Conservation (phyloP, 805 yeast genomes). For the Metschnikowia baotianmanensis region DNA sequence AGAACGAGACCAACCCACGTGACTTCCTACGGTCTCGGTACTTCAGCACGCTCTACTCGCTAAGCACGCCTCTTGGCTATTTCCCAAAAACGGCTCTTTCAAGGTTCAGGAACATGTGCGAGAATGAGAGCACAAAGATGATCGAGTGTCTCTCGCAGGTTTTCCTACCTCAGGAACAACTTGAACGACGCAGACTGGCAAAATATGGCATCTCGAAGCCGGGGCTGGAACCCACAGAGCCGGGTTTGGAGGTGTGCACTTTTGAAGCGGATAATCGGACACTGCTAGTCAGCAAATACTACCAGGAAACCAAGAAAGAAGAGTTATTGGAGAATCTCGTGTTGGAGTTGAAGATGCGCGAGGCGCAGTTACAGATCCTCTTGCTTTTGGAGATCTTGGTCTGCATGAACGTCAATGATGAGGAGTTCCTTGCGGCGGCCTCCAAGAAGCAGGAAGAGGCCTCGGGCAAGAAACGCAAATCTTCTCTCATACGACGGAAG, state of each 20-base stretch:
- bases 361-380: constrained; percentile 54
- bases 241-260: constrained; percentile 13
- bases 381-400: constrained; percentile 46
- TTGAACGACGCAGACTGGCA: constrained; percentile 45
- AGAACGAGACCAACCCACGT: constrained; percentile 25
- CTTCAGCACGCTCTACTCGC: constrained; percentile 36
- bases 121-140: constrained; percentile 18
- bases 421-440: constrained; percentile 27
- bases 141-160: constrained; percentile 28
- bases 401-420: constrained; percentile 34
- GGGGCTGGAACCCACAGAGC: neutral
- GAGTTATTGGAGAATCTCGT: constrained; percentile 28
- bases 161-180: constrained; percentile 32
- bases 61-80: constrained; percentile 40
- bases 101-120: constrained; percentile 45
- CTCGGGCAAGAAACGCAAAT: constrained; percentile 21
- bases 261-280: constrained; percentile 27
- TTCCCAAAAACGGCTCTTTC: constrained; percentile 51
- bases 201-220: constrained; percentile 23
- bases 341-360: constrained; percentile 48
- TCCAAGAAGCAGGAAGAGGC: constrained; percentile 32
- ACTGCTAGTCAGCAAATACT: constrained; percentile 17
- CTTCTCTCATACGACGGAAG: constrained; percentile 23
- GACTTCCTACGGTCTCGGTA: constrained; percentile 34
- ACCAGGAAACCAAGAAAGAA: constrained; percentile 5